Percentiles rank a stretch among this genome's conserved stretches.
phyloP scores from a whole-genome alignment of 2,329 filamentous ascomycete species.

The Verticillium tricorpus region DNA sequence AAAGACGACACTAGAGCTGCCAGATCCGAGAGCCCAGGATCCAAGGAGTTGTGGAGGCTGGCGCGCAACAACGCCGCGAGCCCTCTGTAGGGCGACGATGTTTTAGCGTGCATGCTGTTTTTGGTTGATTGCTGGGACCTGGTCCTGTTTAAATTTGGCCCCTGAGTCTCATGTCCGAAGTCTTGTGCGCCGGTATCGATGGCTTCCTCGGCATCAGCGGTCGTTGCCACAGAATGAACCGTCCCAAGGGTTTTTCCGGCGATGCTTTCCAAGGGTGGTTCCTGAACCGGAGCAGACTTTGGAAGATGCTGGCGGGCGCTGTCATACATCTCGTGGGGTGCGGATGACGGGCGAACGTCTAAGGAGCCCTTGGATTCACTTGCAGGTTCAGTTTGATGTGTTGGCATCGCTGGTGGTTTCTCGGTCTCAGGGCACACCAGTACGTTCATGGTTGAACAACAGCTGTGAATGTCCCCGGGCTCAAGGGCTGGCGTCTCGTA shows the following conservation, averaged over 20 bases:
- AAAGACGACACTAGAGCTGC: slow-evolving; percentile 23
- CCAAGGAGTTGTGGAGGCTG: slow-evolving; percentile 11
- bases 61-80: slow-evolving; percentile 5
- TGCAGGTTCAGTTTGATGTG: not conserved
- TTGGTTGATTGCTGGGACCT: not conserved
- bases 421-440: not conserved
- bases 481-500: not conserved
- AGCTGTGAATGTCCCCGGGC: not conserved
- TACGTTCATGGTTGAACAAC: not conserved
- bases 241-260: not conserved
- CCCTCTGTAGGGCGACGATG: slow-evolving; percentile 1
- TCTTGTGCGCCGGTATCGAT: not conserved
- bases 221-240: not conserved
- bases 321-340: not conserved
- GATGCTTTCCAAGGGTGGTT: not conserved
- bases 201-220: not conserved
- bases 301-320: not conserved
- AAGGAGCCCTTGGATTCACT: too few species aligned
- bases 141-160: not conserved
- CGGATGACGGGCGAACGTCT: not conserved
- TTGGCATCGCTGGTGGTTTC: not conserved
- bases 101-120: not conserved
- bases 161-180: not conserved
- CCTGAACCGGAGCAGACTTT: not conserved
- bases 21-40: slow-evolving; percentile 20